Conservation (phyloP, 148 eudicot species). For the Bassia scoparia region DNA sequence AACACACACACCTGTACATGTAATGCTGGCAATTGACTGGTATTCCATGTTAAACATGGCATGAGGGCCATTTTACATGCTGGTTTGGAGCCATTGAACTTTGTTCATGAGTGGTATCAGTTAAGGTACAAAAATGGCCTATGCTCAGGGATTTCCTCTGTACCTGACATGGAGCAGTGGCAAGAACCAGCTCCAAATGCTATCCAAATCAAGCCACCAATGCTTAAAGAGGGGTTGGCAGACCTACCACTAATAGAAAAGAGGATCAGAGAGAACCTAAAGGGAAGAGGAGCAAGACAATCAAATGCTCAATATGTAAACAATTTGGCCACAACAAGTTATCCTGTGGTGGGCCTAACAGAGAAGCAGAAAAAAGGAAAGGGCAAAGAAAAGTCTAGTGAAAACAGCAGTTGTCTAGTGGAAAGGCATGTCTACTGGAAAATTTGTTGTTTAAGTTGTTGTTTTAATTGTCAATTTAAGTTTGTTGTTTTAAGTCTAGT, state of each 20-base stretch:
- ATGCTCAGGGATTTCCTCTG: background rate
- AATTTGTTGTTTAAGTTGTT: too few species aligned
- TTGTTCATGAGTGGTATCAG: background rate
- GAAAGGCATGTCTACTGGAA: too few species aligned
- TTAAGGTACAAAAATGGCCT: background rate
- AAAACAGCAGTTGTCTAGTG: too few species aligned
- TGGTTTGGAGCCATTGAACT: background rate
- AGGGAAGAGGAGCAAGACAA: background rate
- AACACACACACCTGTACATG: background rate
- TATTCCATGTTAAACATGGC: background rate
- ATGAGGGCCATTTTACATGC: background rate
- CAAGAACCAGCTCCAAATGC: background rate
- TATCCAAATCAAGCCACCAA: background rate
- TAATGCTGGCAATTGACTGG: background rate
- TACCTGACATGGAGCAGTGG: background rate
- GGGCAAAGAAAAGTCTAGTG: too few species aligned
- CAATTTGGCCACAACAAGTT: background rate
- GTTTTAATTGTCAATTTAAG: too few species aligned
- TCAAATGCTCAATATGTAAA: background rate
- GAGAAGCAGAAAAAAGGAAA: too few species aligned
- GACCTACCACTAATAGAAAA: slow-evolving; percentile 6
- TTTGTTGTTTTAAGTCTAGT: too few species aligned
- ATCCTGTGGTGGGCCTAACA: too few species aligned
- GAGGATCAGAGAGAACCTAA: background rate
- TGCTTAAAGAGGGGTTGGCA: background rate